phyloP scores from a whole-genome alignment of 2,329 filamentous ascomycete genomes.

The Mycosphaerella sp. region DNA sequence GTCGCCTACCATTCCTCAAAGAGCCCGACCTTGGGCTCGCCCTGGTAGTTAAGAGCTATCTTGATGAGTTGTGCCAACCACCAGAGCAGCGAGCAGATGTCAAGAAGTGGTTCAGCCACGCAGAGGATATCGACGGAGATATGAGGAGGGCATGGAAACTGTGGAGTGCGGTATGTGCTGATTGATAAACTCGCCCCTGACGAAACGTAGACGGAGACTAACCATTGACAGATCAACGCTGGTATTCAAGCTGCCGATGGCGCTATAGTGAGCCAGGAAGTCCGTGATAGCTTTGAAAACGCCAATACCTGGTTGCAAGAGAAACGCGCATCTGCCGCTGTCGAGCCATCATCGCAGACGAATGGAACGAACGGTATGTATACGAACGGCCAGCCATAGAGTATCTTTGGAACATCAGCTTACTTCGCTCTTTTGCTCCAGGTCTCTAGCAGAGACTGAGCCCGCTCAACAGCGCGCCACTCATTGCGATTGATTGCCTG shows the following conservation, averaged over 20 bases:
- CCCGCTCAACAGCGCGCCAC: background rate
- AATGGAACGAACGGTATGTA: constrained; percentile 6
- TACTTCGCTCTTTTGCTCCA: background rate
- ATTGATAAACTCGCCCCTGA: background rate
- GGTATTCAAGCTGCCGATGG: constrained; percentile 52
- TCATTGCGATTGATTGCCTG: background rate
- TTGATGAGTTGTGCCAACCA: constrained; percentile 60
- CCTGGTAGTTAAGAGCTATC: constrained; percentile 72
- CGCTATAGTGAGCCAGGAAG: constrained; percentile 39
- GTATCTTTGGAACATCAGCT: background rate
- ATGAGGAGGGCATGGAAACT: constrained; percentile 55
- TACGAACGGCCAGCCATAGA: background rate
- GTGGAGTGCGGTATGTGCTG: constrained; percentile 56
- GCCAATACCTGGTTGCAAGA: constrained; percentile 53
- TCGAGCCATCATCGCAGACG: background rate
- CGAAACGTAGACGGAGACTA: constrained; percentile 14
- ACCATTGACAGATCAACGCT: constrained; percentile 46
- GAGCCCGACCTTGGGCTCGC: constrained; percentile 70
- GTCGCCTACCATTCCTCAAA: constrained; percentile 60
- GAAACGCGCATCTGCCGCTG: constrained; percentile 16
- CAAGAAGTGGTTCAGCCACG: constrained; percentile 57
- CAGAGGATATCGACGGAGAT: constrained; percentile 52
- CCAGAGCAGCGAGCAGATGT: constrained; percentile 48
- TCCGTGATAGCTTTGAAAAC: constrained; percentile 52
- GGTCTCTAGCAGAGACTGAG: background rate